Base-by-base conservation (phyloP, 768 basidiomycete genomes). In the Lactarius sp. region DNA sequence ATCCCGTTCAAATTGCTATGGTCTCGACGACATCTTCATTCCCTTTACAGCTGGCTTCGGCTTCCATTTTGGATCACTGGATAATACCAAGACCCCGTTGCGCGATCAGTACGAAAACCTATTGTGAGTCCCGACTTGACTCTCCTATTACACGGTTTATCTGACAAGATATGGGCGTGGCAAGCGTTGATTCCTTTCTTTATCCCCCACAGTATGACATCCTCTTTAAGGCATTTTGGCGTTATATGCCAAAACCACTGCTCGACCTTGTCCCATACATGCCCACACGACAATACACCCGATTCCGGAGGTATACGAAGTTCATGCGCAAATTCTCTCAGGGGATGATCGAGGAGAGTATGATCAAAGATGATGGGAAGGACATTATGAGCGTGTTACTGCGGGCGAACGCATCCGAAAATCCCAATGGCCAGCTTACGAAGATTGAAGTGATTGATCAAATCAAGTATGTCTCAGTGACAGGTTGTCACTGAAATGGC, bases 381-480 rank as follows among this genome's bases (percentile, higher is more conserved):
- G 66, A 71, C 55, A 49, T 69, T 13, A 60, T 71, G 67, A 71
- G 67, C 60, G 56, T 69, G 22, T 56, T 71, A 27, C 63, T 69
- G 16, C 69, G 61, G 22, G 70, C 69, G 8, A 71, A 68, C 50
- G 57, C 36, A 16, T 68, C 70, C 4, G 27, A 27, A 27, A 27
- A 27, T 27, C 27, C 27, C 2, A 27, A 27, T 27, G 27, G 27
- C 27, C 27, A 66, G 27, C 27, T 27, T 27, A 27, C 27, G 27
- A 3, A 27, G 27, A 27, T 27, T 27, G 27, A 27, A 27, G 34
- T 71, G 20, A 33, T 62, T 14, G 68, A 69, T 4, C 65, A 69
- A 55, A 67, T 69, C 60, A 59, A 31, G 65, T 57, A 37, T 10
- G 56, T 20, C 4, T 0, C 10, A 47, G 27, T 27, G 27, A 2